Conservation (phyloP, 2,329 filamentous ascomycete genomes). For the Teratosphaeria gauchensis region DNA sequence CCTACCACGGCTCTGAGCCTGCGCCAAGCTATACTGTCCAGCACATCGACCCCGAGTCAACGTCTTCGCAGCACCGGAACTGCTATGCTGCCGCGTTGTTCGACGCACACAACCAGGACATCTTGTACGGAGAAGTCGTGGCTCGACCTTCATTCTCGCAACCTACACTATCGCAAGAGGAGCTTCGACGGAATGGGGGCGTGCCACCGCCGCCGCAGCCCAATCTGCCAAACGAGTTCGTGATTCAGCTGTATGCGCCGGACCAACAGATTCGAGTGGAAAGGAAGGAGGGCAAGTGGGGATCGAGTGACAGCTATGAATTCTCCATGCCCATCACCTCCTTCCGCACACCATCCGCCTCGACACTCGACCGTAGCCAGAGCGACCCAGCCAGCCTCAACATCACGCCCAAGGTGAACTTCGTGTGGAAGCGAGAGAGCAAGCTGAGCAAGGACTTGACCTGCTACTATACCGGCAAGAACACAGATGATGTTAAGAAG, state of each 20-base stretch:
- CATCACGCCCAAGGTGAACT: constrained; percentile 62
- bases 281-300: constrained; percentile 67
- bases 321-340: constrained; percentile 84
- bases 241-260: constrained; percentile 87
- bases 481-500: constrained; percentile 54
- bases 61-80: constrained; percentile 60
- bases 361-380: constrained; percentile 65
- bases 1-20: constrained; percentile 71
- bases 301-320: constrained; percentile 71
- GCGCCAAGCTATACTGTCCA: constrained; percentile 70
- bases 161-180: constrained; percentile 68
- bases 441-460: constrained; percentile 79
- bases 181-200: constrained; percentile 56
- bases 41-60: constrained; percentile 54
- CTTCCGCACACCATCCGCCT: constrained; percentile 71
- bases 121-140: constrained; percentile 80
- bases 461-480: constrained; percentile 75
- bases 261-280: constrained; percentile 70
- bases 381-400: constrained; percentile 46
- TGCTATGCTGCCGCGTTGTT: constrained; percentile 80
- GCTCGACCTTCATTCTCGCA: constrained; percentile 79
- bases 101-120: constrained; percentile 68
- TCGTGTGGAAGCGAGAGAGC: constrained; percentile 83
- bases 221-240: constrained; percentile 66
- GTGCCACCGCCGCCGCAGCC: constrained; percentile 57